A percentile compares a stretch with the other conserved stretches of the same genome.
Conservation (phyloP, 805 yeast species). For the Saturnispora serradocipensis region DNA sequence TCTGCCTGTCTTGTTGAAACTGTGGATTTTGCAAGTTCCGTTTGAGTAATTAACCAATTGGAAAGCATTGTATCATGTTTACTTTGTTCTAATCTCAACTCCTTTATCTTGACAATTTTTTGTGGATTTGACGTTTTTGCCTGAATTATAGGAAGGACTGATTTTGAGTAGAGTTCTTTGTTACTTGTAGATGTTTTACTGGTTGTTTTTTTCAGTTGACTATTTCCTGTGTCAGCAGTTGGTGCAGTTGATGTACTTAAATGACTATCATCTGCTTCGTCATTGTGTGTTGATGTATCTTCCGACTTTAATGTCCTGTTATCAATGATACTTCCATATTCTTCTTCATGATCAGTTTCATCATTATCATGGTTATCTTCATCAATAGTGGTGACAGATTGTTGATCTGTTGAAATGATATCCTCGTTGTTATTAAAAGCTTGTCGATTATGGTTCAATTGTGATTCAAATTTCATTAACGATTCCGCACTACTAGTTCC, state of each 20-base stretch:
- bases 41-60: conserved; percentile 3
- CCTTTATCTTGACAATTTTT: neutral
- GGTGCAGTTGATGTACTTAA: conserved; percentile 17
- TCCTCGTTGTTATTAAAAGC: neutral
- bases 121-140: neutral
- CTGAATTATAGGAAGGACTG: neutral
- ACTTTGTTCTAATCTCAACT: neutral
- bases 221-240: conserved; percentile 15
- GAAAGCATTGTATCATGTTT: conserved; percentile 1
- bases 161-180: neutral
- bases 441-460: conserved; percentile 1
- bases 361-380: neutral
- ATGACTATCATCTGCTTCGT: neutral
- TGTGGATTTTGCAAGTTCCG: conserved; percentile 6
- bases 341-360: neutral
- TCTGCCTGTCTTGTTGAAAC: neutral
- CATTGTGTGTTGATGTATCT: conserved; percentile 5
- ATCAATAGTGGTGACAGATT: neutral
- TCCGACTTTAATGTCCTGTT: conserved; percentile 2
- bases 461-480: conserved; percentile 1
- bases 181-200: neutral
- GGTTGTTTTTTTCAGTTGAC: neutral
- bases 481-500: neutral
- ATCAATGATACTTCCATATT: neutral
- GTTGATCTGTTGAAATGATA: neutral